phyloP scores from a whole-genome alignment of 257 asterid species.

The Plantago elongata region DNA sequence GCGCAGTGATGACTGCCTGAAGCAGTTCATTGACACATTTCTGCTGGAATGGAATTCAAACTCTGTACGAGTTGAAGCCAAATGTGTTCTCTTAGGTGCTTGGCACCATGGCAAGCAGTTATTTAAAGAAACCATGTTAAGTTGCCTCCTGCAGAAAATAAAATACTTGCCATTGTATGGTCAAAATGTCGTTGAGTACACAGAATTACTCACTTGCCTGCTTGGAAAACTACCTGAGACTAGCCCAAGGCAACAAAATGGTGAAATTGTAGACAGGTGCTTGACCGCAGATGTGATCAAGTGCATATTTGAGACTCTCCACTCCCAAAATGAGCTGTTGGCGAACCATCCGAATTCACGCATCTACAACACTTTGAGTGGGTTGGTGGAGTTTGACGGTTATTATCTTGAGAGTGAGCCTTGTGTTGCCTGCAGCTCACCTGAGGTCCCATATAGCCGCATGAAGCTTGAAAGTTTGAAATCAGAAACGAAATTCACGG shows the following conservation, averaged over 20 bases:
- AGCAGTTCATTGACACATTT: slow-evolving; percentile 77
- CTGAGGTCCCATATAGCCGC: slow-evolving; percentile 96
- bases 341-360: slow-evolving; percentile 99
- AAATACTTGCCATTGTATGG: slow-evolving; percentile 85
- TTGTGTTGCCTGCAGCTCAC: slow-evolving; percentile 99
- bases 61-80: slow-evolving; percentile 91
- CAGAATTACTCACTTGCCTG: slow-evolving; percentile 78
- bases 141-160: slow-evolving; percentile 75
- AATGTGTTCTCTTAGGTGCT: slow-evolving; percentile 73
- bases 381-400: slow-evolving; percentile 99
- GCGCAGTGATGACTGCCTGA: slow-evolving; percentile 68
- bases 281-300: slow-evolving; percentile 74
- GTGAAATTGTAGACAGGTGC: slow-evolving; percentile 84
- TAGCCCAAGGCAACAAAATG: slow-evolving; percentile 51
- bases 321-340: slow-evolving; percentile 93
- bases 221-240: slow-evolving; percentile 73
- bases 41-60: slow-evolving; percentile 94
- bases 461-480: slow-evolving; percentile 96
- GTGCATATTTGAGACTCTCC: slow-evolving; percentile 85
- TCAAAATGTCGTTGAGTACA: slow-evolving; percentile 78
- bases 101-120: slow-evolving; percentile 88
- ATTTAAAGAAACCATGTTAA: slow-evolving; percentile 70
- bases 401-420: slow-evolving; percentile 99
- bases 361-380: slow-evolving; percentile 90
- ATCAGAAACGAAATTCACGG: slow-evolving; percentile 98